phyloP scores from a whole-genome alignment of 176 grass and related monocot species.

The Eragrostis curvula region DNA sequence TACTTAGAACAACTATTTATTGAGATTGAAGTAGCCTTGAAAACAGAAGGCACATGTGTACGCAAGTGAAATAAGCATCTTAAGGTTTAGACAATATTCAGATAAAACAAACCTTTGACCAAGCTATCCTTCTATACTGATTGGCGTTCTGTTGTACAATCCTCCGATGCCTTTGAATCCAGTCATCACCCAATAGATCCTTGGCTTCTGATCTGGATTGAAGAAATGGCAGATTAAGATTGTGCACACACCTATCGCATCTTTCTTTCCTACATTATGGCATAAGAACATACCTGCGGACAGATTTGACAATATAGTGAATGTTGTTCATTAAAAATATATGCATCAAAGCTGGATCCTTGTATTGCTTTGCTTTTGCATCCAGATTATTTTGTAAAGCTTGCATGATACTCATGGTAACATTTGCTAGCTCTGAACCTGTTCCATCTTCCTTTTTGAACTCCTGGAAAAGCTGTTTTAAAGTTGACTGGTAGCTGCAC shows the following conservation, averaged over 20 bases:
- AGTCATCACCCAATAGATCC: constrained; percentile 94
- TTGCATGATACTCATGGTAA: constrained; percentile 97
- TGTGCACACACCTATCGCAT: not conserved
- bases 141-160: constrained; percentile 95
- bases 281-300: constrained; percentile 68
- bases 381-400: constrained; percentile 95
- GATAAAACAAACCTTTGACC: constrained; percentile 70
- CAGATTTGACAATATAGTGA: constrained; percentile 93
- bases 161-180: constrained; percentile 95
- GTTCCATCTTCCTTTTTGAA: constrained; percentile 81
- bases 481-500: constrained; percentile 86
- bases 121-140: constrained; percentile 95
- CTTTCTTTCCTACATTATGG: constrained; percentile 12
- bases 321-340: constrained; percentile 99
- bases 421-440: constrained; percentile 75
- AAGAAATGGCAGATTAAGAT: constrained; percentile 15
- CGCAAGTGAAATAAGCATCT: constrained; percentile 19
- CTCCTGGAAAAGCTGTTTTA: constrained; percentile 96
- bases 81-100: constrained; percentile 5
- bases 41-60: not conserved
- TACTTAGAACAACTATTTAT: constrained; percentile 28
- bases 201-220: constrained; percentile 83
- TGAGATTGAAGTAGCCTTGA: not conserved
- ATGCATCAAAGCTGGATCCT: constrained; percentile 82
- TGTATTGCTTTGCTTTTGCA: constrained; percentile 91